Percentiles rank a stretch among this genome's conserved stretches.
Evolutionary conservation across 2,329 filamentous ascomycete species (phyloP).

Genomic region (Microsporum audouinii): DNA sequence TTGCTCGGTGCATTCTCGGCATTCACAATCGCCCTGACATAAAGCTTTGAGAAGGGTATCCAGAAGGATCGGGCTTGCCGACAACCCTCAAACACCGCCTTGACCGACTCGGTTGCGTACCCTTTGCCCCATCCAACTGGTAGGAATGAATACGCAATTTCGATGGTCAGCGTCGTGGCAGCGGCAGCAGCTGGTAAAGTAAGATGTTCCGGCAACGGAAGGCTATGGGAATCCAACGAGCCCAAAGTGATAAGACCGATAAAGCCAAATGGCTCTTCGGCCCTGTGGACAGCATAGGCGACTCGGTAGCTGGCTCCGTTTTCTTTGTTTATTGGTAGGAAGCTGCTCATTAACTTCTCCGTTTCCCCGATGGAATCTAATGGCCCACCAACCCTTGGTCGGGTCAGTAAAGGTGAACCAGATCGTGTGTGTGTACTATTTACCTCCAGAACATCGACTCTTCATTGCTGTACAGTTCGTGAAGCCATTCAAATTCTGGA

Average conservation of each 20-base stretch:
- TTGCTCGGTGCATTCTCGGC: background rate
- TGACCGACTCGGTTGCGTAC: conserved; percentile 1
- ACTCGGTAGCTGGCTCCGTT: background rate
- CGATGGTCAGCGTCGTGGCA: background rate
- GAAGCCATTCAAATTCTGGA: background rate
- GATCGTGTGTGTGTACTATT: background rate
- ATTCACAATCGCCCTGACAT: background rate
- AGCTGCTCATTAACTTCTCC: background rate
- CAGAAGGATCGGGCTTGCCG: background rate
- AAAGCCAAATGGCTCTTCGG: background rate
- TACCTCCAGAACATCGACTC: conserved; percentile 2
- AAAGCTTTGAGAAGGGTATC: background rate
- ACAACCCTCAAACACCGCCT: background rate
- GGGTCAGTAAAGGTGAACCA: background rate
- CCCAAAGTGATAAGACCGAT: background rate
- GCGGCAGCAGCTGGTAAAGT: background rate
- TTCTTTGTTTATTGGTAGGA: background rate
- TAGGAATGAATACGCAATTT: background rate
- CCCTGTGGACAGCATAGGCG: background rate
- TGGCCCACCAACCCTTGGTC: background rate
- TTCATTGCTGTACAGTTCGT: background rate
- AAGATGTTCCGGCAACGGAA: background rate
- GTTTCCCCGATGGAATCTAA: background rate
- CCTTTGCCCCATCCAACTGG: background rate
- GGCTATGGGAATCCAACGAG: background rate